Conservation (phyloP, 805 yeast species). For the Lipomyces oligophaga region DNA sequence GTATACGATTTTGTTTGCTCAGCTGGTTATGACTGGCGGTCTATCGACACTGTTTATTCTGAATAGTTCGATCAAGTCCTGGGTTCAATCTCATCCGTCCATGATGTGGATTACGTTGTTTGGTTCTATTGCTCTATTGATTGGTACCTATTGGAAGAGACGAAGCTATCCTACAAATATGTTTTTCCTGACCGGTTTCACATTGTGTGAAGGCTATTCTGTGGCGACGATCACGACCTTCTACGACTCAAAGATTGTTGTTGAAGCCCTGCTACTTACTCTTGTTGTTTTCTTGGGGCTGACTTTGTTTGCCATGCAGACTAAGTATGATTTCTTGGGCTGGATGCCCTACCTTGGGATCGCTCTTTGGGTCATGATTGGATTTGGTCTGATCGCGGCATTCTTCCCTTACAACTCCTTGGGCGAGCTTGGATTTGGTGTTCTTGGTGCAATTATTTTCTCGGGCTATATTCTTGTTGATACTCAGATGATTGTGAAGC, state of each 20-base stretch:
- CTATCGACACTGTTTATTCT: conserved; percentile 52
- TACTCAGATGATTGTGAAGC: conserved; percentile 74
- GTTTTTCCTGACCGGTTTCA: conserved; percentile 58
- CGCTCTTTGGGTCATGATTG: conserved; percentile 64
- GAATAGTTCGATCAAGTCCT: conserved; percentile 45
- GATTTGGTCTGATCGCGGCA: conserved; percentile 65
- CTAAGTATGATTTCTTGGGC: conserved; percentile 67
- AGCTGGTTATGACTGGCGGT: conserved; percentile 57
- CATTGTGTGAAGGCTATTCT: conserved; percentile 68
- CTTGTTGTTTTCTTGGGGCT: conserved; percentile 69
- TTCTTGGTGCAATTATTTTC: conserved; percentile 71
- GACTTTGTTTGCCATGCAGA: conserved; percentile 70
- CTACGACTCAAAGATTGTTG: conserved; percentile 58
- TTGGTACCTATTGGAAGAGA: conserved; percentile 61
- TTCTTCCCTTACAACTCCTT: conserved; percentile 59
- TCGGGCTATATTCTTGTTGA: conserved; percentile 70
- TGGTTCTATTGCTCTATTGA: conserved; percentile 60
- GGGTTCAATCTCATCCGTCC: conserved; percentile 60
- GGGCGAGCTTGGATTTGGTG: conserved; percentile 64
- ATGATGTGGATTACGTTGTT: conserved; percentile 52
- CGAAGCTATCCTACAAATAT: conserved; percentile 67
- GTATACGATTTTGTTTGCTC: conserved; percentile 64
- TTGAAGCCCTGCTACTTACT: conserved; percentile 70
- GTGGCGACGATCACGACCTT: conserved; percentile 64
- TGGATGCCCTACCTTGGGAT: conserved; percentile 59